These are phyloP conservation scores for Eucalyptus erythrocorys DNA, from an alignment of 345 rosid species.

Conservation along the genomic window DNA sequence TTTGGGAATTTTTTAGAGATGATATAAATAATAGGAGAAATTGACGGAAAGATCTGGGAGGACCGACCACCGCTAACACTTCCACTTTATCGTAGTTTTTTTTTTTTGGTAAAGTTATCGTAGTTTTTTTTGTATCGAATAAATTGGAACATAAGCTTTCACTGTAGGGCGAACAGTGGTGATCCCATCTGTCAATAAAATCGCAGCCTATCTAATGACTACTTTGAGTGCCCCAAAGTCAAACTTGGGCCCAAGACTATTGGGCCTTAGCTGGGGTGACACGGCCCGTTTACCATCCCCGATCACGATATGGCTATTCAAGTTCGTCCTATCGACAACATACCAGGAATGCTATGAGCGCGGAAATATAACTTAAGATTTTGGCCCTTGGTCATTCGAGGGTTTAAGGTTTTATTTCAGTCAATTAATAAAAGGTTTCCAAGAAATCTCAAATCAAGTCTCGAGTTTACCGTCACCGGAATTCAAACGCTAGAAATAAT, in stretches of 20 bases:
- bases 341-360: not conserved
- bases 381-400: not conserved
- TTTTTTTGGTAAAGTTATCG: too few species aligned
- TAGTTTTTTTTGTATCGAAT: too few species aligned
- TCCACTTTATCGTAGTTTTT: too few species aligned
- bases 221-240: too few species aligned
- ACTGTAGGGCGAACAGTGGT: too few species aligned
- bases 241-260: too few species aligned
- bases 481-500: not conserved
- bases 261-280: not conserved
- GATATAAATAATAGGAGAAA: too few species aligned
- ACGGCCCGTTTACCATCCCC: not conserved
- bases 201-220: too few species aligned
- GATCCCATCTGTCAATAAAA: too few species aligned
- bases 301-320: not conserved
- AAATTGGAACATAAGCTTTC: too few species aligned
- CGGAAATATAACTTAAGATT: not conserved
- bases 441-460: not conserved
- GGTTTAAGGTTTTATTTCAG: not conserved
- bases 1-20: too few species aligned
- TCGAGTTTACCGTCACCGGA: fast-evolving
- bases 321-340: not conserved
- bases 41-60: fast-evolving
- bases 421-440: not conserved
- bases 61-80: fast-evolving